Evolutionary conservation across 2,329 filamentous ascomycete species (phyloP), one percentile per base, ranked within the genome.

Genomic region (Claviceps fusiformis): DNA sequence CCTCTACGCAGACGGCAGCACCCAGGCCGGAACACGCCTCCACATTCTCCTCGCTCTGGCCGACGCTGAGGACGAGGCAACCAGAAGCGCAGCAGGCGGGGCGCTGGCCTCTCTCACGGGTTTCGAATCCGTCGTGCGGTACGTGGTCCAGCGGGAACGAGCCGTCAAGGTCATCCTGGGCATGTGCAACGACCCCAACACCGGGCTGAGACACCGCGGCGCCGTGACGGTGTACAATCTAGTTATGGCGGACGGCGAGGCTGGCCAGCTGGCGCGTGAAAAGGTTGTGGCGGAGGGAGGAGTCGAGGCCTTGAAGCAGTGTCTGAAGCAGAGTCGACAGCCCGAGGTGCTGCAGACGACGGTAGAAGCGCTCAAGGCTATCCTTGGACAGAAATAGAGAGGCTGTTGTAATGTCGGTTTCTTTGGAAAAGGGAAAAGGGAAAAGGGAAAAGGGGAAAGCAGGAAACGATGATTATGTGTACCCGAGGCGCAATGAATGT

Each of bases 21-120:
- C 79, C 31, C 79, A 85, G 58, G 87, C 89, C 0, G 80, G 78
- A 31, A 83, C 88, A 54, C 79, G 92, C 0, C 70, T 97, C 46
- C 86, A 95, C 64, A 82, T 97, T 44, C 74, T 98, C 0, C 79
- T 96, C 13, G 93, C 92, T 0, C 80, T 98, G 41, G 85, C 89
- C 0, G 91, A 97, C 64, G 84, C 89, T 1, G 87, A 95, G 52
- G 90, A 97, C 60, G 70, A 80, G 7, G 82, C 81, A 0, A 95
- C 90, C 0, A 76, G 92, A 35, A 82, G 84, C 50, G 93, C 90
- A 0, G 91, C 93, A 0, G 90, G 91, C 3, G 93, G 93, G 1
- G 92, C 90, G 0, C 69, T 98, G 52, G 93, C 92, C 0, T 87
- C 87, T 70, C 71, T 98, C 29, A 90, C 90, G 0, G 81, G 83